Base-by-base conservation (phyloP, 495 filamentous ascomycete genomes). In the Talaromyces proteolyticus region DNA sequence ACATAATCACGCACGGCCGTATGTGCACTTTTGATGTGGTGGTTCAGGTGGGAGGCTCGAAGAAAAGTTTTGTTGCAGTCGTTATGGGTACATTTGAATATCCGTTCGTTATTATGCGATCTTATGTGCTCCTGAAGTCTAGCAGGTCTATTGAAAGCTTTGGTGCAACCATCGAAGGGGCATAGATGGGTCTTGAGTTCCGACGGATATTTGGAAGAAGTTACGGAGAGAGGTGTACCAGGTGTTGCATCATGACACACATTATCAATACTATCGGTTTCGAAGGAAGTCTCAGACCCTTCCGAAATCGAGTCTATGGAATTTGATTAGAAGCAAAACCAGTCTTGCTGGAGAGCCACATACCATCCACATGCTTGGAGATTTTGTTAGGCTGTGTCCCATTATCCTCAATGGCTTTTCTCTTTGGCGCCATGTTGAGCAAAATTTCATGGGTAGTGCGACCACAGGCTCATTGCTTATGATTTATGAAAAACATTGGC, bases 81-180 rank as follows among this genome's bases (percentile, higher is more conserved):
- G 0, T 70, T 59, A 49, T 83, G 73, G 2, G 77, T 68, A 60
- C 93, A 98, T 21, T 70, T 63, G 61, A 81, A 89, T 5, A 86
- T 74, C 7, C 90, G 78, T 55, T 91, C 87, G 54, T 88, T 86
- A 38, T 80, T 89, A 62, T 96, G 91, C 3, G 85, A 86, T 39
- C 87, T 73, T 3, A 89, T 58, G 58, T 96, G 91, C 40, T 86
- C 78, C n/a, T 81, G 73, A 2, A 96, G 77, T 26, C 87, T 79
- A n/a, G 79, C 82, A 2, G 87, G 89, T 1, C 91, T 82, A 63
- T 93, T 92, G 78, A 91, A 96, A n/a, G 83, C 79, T 66, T 90
- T 91, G 20, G 65, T 61, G 60, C 91, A 96, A 34, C 76, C 80
- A 16, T 81, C 74, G 55, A 78, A 79, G 3, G 80, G 76, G 66